Evolutionary conservation across 257 asterid species (phyloP).

Genomic region (Haberlea rhodopensis): DNA sequence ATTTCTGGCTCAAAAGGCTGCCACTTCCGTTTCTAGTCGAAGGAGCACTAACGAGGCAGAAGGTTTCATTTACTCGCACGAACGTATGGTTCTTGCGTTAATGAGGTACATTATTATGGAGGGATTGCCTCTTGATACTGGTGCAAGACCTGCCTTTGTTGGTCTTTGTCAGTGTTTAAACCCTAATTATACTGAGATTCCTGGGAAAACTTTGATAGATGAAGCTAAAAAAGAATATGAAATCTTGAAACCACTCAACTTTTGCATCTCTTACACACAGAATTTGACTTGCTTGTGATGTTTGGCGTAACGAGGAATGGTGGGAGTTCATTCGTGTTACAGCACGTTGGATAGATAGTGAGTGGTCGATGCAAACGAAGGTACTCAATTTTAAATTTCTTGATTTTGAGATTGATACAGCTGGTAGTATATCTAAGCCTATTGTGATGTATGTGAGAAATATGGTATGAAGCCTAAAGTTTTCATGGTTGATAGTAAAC

Average conservation of each 20-base stretch:
- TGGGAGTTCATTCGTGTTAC: slow-evolving; percentile 5
- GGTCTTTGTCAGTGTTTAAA: background rate
- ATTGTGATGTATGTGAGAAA: background rate
- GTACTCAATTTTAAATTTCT: slow-evolving; percentile 1
- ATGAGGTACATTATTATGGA: background rate
- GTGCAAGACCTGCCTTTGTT: background rate
- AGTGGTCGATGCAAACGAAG: slow-evolving; percentile 24
- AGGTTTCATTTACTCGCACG: background rate
- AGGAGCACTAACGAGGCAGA: background rate
- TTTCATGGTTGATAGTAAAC: slow-evolving; percentile 10
- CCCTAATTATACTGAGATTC: slow-evolving; percentile 5
- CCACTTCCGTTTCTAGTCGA: slow-evolving; percentile 5
- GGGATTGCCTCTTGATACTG: background rate
- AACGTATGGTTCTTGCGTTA: background rate
- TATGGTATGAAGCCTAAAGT: slow-evolving; percentile 17
- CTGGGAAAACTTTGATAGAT: background rate
- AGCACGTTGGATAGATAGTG: slow-evolving; percentile 22
- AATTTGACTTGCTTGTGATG: slow-evolving; percentile 18
- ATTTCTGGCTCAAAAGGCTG: slow-evolving; percentile 9
- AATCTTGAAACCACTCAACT: background rate
- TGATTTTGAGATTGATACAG: background rate
- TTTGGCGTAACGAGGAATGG: slow-evolving; percentile 3
- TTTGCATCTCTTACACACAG: slow-evolving; percentile 3
- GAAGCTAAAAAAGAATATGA: slow-evolving; percentile 2
- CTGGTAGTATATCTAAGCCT: background rate